phyloP scores from a whole-genome alignment of 768 basidiomycete species.

The Podaxis sp. region DNA sequence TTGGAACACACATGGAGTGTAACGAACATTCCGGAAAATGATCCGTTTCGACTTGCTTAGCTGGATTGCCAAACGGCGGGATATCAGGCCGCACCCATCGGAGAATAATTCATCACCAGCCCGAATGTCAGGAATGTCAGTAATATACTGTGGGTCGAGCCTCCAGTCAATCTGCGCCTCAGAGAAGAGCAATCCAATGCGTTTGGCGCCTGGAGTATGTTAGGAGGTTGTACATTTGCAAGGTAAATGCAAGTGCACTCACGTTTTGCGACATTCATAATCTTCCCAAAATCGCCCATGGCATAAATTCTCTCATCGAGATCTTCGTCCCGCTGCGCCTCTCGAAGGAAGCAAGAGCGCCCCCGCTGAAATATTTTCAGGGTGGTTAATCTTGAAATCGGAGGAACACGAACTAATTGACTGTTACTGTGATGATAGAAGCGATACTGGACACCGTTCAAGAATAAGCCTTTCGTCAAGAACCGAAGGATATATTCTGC shows the following conservation, averaged over 20 bases:
- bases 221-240: not conserved
- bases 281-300: slow-evolving; percentile 57
- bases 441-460: slow-evolving; percentile 62
- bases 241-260: not conserved
- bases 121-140: slow-evolving; percentile 62
- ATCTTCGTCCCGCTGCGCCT: slow-evolving; percentile 53
- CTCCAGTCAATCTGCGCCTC: slow-evolving; percentile 58
- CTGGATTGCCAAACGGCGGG: slow-evolving; percentile 47
- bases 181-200: slow-evolving; percentile 68
- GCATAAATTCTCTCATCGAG: slow-evolving; percentile 57
- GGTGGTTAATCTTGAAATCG: not conserved
- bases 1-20: slow-evolving; percentile 63
- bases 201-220: slow-evolving; percentile 53
- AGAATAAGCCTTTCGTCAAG: slow-evolving; percentile 52
- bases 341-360: slow-evolving; percentile 62
- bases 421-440: slow-evolving; percentile 76
- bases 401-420: slow-evolving; percentile 46
- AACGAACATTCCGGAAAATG: slow-evolving; percentile 52
- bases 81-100: slow-evolving; percentile 69
- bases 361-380: slow-evolving; percentile 40
- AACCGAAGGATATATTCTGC: slow-evolving; percentile 58
- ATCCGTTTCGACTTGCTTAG: slow-evolving; percentile 55
- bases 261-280: slow-evolving; percentile 70
- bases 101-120: slow-evolving; percentile 60
- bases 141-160: slow-evolving; percentile 46